Percentiles rank a stretch among this genome's conserved stretches.
Conservation (phyloP, 1,284 basidiomycete genomes). For the Tylopilus sp. region DNA sequence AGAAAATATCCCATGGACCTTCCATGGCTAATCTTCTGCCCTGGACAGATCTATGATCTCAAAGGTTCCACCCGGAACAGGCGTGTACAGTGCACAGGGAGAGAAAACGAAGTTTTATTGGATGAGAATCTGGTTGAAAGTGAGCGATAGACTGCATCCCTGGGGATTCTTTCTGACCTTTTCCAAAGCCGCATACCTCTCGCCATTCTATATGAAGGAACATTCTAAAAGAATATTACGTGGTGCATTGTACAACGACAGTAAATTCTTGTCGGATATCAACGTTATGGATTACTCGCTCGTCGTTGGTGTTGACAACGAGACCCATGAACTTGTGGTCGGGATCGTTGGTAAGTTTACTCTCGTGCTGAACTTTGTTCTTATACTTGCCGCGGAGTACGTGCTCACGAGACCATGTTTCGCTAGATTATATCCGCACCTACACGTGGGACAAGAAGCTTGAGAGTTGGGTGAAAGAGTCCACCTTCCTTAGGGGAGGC, state of each 20-base stretch:
- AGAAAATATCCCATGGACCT: neutral
- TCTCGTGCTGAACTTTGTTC: neutral
- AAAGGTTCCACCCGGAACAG: slow-evolving; percentile 93
- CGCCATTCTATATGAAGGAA: slow-evolving; percentile 92
- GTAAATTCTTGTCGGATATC: slow-evolving; percentile 89
- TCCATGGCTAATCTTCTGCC: slow-evolving; percentile 3
- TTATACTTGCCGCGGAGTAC: neutral
- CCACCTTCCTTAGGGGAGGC: slow-evolving; percentile 78
- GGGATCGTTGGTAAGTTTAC: slow-evolving; percentile 86
- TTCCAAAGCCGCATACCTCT: slow-evolving; percentile 56
- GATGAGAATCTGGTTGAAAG: slow-evolving; percentile 91
- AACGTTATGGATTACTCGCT: slow-evolving; percentile 99
- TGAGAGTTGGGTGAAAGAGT: slow-evolving; percentile 97
- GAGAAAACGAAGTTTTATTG: slow-evolving; percentile 88
- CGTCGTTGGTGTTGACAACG: slow-evolving; percentile 88
- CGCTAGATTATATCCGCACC: slow-evolving; percentile 83
- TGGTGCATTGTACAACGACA: slow-evolving; percentile 91
- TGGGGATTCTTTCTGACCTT: slow-evolving; percentile 9
- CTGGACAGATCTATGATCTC: slow-evolving; percentile 81
- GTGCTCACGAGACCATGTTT: slow-evolving; percentile 6
- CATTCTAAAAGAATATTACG: slow-evolving; percentile 92
- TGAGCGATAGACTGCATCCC: slow-evolving; percentile 34
- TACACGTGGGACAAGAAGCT: slow-evolving; percentile 99
- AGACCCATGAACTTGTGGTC: slow-evolving; percentile 81
- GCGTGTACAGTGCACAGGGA: slow-evolving; percentile 86